Evolutionary conservation across 306 rosid species (phyloP), one percentile per base, ranked within the genome.

Genomic region (Fragaria vesca): DNA sequence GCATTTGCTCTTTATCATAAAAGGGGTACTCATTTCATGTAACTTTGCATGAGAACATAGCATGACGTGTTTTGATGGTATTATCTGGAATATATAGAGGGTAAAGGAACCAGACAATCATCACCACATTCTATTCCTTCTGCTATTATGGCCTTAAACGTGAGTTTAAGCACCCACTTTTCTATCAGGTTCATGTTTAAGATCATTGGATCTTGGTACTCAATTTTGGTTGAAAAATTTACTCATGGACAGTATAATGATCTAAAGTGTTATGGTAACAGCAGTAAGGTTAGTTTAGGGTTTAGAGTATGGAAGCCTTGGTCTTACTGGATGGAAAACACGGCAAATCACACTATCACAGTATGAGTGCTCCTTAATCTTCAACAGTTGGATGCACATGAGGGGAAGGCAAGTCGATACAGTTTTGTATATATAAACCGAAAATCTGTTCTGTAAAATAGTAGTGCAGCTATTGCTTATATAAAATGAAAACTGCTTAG

Each of bases 41-140:
- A 65, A 63, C 50, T 63, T 5, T 16, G 34, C 34, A 24, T 11
- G 77, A 34, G 26, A 9, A 3, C 18, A 16, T 2, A 57, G 67
- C 67, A 73, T 21, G 2, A 42, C 77, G 8, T 42, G 7, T 58
- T 74, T 57, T 58, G 21, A 74, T 74, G 68, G 32, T 57, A 38
- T 38, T 43, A 66, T 20, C 48, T 20, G 47, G 47, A 34, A 8
- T 66, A 66, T 6, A 30, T 7, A 36, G 71, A 36, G 71, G 13
- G 17, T 1, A 66, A 38, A 38, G 12, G 21, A 40, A 36, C 51
- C 13, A 73, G 45, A n/a, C 24, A 2, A 34, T 21, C 55, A 5
- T 72, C 32, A 12, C 48, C 3, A 50, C 69, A 15, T 63, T 30
- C 11, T 30, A 16, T 38, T 16, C 9, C 45, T 32, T 12, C 3